Evolutionary conservation across 2,329 filamentous ascomycete species (phyloP).

Genomic region (Clarireedia homoeocarpa): DNA sequence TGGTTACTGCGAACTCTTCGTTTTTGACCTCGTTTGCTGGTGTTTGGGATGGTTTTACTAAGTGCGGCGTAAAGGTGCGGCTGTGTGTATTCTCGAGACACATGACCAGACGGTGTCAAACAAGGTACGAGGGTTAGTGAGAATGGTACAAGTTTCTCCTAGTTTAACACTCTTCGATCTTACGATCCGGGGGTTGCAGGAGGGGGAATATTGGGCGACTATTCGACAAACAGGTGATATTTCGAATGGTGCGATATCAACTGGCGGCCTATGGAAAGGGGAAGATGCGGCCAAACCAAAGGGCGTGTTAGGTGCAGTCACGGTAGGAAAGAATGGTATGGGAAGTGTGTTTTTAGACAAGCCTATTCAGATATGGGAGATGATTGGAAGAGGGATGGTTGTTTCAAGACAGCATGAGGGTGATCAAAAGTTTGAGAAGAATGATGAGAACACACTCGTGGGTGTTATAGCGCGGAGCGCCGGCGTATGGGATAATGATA

Average conservation of each 20-base stretch:
- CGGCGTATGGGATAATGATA: constrained; percentile 98
- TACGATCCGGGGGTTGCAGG: constrained; percentile 71
- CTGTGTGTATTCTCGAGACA: constrained; percentile 94
- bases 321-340: constrained; percentile 66
- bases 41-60: not conserved
- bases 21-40: not conserved
- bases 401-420: constrained; percentile 60
- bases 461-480: constrained; percentile 93
- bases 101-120: constrained; percentile 52
- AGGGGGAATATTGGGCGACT: constrained; percentile 76
- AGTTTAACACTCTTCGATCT: constrained; percentile 78
- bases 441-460: constrained; percentile 79
- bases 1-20: not conserved
- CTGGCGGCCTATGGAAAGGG: constrained; percentile 69
- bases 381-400: constrained; percentile 89
- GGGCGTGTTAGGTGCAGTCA: constrained; percentile 65
- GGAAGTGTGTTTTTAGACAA: constrained; percentile 77
- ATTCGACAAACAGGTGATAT: constrained; percentile 85
- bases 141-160: constrained; percentile 86
- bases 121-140: constrained; percentile 75
- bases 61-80: constrained; percentile 47
- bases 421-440: constrained; percentile 52
- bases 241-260: constrained; percentile 71
- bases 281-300: constrained; percentile 34
- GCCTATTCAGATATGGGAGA: constrained; percentile 84